These are phyloP conservation scores for Yamadazyma conglobata DNA, from an alignment of 1,139 yeast genomes.

Conservation along the genomic window DNA sequence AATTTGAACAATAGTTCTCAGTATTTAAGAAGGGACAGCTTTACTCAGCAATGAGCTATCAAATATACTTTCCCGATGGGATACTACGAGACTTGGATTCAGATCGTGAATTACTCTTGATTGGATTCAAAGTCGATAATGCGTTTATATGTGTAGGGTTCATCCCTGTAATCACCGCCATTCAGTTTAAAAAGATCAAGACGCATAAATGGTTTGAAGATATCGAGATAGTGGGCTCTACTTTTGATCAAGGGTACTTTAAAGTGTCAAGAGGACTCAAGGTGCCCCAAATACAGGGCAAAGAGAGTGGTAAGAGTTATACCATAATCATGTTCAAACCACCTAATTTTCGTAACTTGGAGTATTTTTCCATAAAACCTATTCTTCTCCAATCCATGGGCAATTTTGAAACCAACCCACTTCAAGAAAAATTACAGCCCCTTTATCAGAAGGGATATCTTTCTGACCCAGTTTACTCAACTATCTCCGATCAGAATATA, in stretches of 20 bases:
- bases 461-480: conserved; percentile 6
- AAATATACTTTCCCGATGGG: conserved; percentile 39
- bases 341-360: conserved; percentile 71
- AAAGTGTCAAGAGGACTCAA: conserved; percentile 1
- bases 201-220: conserved; percentile 11
- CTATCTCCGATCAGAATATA: conserved; percentile 26
- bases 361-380: conserved; percentile 75
- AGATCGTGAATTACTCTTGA: too few relatives aligned
- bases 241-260: conserved; percentile 11
- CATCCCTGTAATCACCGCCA: conserved; percentile 2
- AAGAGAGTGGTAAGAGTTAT: too few relatives aligned
- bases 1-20: conserved; percentile 42
- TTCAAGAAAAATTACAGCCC: conserved; percentile 4
- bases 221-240: conserved; percentile 21
- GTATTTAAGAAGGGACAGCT: conserved; percentile 42
- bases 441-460: conserved; percentile 7
- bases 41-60: conserved; percentile 23
- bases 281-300: neutral
- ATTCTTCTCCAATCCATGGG: conserved; percentile 60
- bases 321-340: conserved; percentile 63
- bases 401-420: conserved; percentile 7
- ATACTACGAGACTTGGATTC: too few relatives aligned
- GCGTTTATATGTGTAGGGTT: conserved; percentile 27
- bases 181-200: conserved; percentile 1
- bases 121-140: conserved; percentile 27